These are phyloP conservation scores for Entomortierella beljakovae DNA, from an alignment of 192 early-diverging fungal species.

Conservation along the genomic window DNA sequence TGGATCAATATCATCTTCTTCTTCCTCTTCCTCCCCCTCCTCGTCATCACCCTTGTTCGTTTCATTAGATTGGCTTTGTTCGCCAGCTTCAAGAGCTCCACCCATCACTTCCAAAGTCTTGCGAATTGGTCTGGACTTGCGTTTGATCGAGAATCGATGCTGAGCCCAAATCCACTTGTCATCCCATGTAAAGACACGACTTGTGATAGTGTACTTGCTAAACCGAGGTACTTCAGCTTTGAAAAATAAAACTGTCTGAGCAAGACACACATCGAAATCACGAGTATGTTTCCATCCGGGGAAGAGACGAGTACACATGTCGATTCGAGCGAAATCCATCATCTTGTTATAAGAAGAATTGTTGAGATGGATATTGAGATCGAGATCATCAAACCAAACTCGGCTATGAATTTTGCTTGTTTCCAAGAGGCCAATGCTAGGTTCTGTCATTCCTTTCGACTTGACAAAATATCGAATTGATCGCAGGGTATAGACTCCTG, in stretches of 20 bases:
- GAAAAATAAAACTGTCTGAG: slow-evolving; percentile 57
- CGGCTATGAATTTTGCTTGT: slow-evolving; percentile 53
- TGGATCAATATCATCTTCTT: slow-evolving; percentile 51
- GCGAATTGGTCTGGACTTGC: slow-evolving; percentile 17
- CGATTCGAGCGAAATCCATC: slow-evolving; percentile 61
- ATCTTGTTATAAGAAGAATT: slow-evolving; percentile 65
- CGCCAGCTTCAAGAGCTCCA: neutral
- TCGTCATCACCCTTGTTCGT: slow-evolving; percentile 27
- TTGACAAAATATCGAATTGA: slow-evolving; percentile 48
- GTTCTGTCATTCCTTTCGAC: slow-evolving; percentile 19
- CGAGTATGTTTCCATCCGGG: slow-evolving; percentile 36
- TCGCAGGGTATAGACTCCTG: slow-evolving; percentile 58
- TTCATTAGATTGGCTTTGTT: neutral
- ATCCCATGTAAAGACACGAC: slow-evolving; percentile 62
- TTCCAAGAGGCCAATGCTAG: slow-evolving; percentile 50
- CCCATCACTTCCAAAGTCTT: slow-evolving; percentile 10
- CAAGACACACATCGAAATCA: slow-evolving; percentile 48
- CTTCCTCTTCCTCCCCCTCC: slow-evolving; percentile 46
- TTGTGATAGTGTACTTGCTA: slow-evolving; percentile 58
- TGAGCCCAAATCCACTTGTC: slow-evolving; percentile 65
- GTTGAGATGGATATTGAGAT: slow-evolving; percentile 64
- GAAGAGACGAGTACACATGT: slow-evolving; percentile 43
- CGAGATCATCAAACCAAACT: slow-evolving; percentile 62
- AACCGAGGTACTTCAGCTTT: slow-evolving; percentile 62
- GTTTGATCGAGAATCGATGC: slow-evolving; percentile 54